Conservation (phyloP, 768 basidiomycete species). For the Favolaschia claudopus region DNA sequence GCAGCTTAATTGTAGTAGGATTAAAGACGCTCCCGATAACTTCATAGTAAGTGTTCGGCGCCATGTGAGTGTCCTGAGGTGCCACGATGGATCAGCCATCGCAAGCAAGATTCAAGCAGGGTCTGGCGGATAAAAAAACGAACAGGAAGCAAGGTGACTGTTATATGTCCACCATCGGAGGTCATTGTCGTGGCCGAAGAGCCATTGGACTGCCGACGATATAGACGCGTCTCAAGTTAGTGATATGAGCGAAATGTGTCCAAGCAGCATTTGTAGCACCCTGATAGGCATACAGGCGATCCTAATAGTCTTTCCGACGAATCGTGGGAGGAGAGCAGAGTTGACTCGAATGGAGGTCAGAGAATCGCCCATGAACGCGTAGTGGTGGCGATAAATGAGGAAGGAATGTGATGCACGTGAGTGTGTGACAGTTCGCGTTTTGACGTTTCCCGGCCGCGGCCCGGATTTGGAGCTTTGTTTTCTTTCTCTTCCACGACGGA, state of each 20-base stretch:
- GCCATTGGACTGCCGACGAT: conserved; percentile 44
- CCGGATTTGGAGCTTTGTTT: no score
- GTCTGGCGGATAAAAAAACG: conserved; percentile 21
- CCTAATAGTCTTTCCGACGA: conserved; percentile 62
- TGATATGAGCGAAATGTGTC: conserved; percentile 18
- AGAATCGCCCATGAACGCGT: conserved; percentile 14
- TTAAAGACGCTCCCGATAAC: conserved; percentile 69
- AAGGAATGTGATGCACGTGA: not conserved
- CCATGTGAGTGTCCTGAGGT: conserved; percentile 55
- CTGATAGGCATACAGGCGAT: conserved; percentile 67
- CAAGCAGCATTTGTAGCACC: no score
- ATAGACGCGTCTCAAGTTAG: not conserved
- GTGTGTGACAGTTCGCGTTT: not conserved
- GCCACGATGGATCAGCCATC: not conserved
- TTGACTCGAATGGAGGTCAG: conserved; percentile 63
- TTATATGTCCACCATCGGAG: conserved; percentile 71
- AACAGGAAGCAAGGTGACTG: conserved; percentile 51
- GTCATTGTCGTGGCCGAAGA: conserved; percentile 66
- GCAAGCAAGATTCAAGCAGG: not conserved
- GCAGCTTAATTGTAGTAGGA: conserved; percentile 63
- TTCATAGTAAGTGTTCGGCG: conserved; percentile 63
- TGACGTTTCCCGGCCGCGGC: no score
- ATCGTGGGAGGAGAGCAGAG: conserved; percentile 60
- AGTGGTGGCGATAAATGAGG: not conserved
- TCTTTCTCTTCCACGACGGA: no score